phyloP scores from a whole-genome alignment of 176 grass and related monocot species.

The Eragrostis curvula region DNA sequence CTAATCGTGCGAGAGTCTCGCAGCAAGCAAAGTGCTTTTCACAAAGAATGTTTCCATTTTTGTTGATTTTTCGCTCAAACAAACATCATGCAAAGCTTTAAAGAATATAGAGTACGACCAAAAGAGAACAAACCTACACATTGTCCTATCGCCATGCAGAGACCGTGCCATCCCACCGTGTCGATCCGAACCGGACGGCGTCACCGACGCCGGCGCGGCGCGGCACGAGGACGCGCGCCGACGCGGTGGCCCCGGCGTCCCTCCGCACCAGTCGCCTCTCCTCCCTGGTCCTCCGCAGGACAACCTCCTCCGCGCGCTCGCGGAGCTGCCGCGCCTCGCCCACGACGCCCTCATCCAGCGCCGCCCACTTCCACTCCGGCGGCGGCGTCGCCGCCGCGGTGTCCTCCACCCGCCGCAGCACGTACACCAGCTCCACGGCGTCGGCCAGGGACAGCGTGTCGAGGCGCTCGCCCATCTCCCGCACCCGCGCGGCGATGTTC shows the following conservation, averaged over 20 bases:
- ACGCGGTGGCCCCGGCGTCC: conserved; percentile 45
- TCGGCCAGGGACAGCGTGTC: conserved; percentile 68
- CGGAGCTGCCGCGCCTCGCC: conserved; percentile 40
- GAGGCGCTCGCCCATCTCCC: conserved; percentile 65
- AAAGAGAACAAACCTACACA: background rate
- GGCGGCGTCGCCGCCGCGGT: conserved; percentile 25
- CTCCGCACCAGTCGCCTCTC: conserved; percentile 52
- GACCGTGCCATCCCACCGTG: conserved; percentile 44
- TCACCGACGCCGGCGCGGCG: background rate
- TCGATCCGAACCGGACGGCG: conserved; percentile 59
- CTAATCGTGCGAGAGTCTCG: background rate
- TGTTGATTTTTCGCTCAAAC: conserved; percentile 1
- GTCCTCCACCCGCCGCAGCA: conserved; percentile 62
- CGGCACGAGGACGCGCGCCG: conserved; percentile 41
- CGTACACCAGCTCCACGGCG: conserved; percentile 67
- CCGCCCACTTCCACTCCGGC: conserved; percentile 71
- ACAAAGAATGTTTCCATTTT: background rate
- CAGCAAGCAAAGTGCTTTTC: background rate
- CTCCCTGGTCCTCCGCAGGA: conserved; percentile 51
- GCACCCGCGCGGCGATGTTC: conserved; percentile 55
- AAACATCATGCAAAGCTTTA: background rate
- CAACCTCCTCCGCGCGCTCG: conserved; percentile 47
- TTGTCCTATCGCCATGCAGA: conserved; percentile 9
- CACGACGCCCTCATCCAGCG: conserved; percentile 57
- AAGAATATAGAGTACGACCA: background rate